Percentiles rank a stretch among this genome's conserved stretches.
Conservation (phyloP, 2,329 filamentous ascomycete species). For the Periconia sp. region DNA sequence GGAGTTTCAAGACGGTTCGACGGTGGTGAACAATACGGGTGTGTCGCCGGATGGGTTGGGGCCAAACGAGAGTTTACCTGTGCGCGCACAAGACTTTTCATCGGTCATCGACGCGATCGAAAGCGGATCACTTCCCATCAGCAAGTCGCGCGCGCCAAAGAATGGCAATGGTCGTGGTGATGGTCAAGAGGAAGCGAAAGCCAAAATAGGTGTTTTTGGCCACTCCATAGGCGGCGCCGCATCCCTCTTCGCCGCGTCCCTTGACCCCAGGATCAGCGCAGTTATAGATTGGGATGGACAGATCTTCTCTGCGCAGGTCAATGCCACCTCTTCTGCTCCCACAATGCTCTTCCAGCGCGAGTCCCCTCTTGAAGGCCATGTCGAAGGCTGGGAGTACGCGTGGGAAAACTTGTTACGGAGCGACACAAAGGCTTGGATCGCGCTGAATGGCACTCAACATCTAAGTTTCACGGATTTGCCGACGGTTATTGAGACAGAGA, state of each 20-base stretch:
- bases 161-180: not conserved
- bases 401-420: not conserved
- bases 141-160: not conserved
- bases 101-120: not conserved
- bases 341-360: not conserved
- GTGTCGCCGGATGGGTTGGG: not conserved
- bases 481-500: not conserved
- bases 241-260: not conserved
- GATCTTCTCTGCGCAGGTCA: not conserved
- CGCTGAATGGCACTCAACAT: not conserved
- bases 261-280: not conserved
- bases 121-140: not conserved
- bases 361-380: not conserved
- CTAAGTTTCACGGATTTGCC: not conserved
- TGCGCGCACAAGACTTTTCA: not conserved
- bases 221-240: not conserved
- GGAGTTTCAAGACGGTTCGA: not conserved
- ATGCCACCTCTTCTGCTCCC: not conserved
- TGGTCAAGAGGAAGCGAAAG: too few relatives aligned
- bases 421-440: not conserved
- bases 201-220: not conserved
- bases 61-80: not conserved
- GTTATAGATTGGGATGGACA: not conserved
- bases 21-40: not conserved
- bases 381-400: not conserved